Percentiles rank a stretch among this genome's conserved stretches.
Conservation (phyloP, 352 stramenopile species). For the Phytophthora syringae region DNA sequence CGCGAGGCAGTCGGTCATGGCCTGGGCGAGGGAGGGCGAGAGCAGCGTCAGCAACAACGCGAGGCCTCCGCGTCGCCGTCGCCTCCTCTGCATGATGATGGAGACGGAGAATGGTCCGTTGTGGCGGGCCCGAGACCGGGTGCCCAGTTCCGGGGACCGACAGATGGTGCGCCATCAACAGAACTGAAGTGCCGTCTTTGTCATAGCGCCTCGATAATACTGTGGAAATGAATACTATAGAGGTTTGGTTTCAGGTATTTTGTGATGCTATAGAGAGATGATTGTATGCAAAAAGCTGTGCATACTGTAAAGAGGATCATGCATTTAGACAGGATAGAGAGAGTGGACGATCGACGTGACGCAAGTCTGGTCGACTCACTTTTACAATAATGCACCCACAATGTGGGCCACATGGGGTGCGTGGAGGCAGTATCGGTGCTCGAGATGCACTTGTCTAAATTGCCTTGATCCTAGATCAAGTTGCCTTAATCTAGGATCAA, state of each 20-base stretch:
- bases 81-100: conserved; percentile 29
- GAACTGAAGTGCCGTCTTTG: conserved; percentile 31
- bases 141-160: conserved; percentile 22
- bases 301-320: background rate
- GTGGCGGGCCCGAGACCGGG: background rate
- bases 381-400: too few relatives aligned
- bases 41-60: conserved; percentile 16
- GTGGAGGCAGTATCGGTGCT: conserved; percentile 9
- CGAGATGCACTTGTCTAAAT: conserved; percentile 4
- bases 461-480: conserved; percentile 22
- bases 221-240: background rate
- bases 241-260: background rate
- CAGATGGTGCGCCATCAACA: conserved; percentile 21
- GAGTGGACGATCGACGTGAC: background rate
- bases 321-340: background rate
- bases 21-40: background rate
- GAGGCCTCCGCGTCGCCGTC: conserved; percentile 15
- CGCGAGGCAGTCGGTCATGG: conserved; percentile 1
- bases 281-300: background rate
- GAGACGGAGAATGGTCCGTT: background rate
- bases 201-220: background rate
- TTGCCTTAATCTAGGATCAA: too few relatives aligned
- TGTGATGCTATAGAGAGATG: background rate
- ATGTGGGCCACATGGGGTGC: too few relatives aligned
- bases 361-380: background rate